phyloP scores from a whole-genome alignment of 306 rosid species.

The Cyclanthera cordifolia region DNA sequence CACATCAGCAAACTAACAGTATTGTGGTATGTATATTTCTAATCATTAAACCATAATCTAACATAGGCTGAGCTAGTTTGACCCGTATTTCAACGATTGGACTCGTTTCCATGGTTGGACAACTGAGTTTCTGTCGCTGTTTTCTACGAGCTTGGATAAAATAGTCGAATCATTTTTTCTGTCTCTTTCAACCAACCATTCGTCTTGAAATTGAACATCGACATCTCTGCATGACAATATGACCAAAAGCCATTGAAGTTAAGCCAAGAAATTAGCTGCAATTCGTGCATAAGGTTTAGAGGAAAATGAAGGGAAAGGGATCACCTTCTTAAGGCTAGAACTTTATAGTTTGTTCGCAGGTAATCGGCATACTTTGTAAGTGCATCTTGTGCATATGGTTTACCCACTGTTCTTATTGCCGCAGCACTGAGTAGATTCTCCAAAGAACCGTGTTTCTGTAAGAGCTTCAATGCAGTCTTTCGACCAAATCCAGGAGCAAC shows the following conservation, averaged over 20 bases:
- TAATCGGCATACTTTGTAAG: conserved; percentile 58
- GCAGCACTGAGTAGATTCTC: conserved; percentile 61
- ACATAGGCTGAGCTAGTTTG: conserved; percentile 8
- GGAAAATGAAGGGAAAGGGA: conserved; percentile 5
- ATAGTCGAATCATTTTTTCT: conserved; percentile 33
- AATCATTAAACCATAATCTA: not conserved
- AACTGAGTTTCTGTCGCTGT: conserved; percentile 35
- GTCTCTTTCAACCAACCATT: conserved; percentile 70
- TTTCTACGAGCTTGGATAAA: conserved; percentile 43
- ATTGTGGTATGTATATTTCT: not conserved
- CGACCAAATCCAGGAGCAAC: conserved; percentile 79
- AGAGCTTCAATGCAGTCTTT: conserved; percentile 84
- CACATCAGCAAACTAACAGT: not conserved
- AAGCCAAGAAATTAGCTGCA: not conserved
- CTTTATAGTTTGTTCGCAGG: conserved; percentile 60
- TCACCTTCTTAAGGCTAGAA: conserved; percentile 72
- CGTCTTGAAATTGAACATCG: conserved; percentile 48
- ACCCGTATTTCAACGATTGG: conserved; percentile 27
- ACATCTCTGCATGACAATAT: conserved; percentile 47
- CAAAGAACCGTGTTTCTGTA: conserved; percentile 74
- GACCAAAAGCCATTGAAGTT: conserved; percentile 14
- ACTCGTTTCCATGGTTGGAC: conserved; percentile 16
- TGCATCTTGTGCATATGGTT: conserved; percentile 83
- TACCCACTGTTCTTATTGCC: conserved; percentile 75
- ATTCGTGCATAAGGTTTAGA: not conserved